Percentiles rank a stretch among this genome's conserved stretches.
Evolutionary conservation across 2,329 filamentous ascomycete genomes (phyloP).

Genomic region (Coniochaeta prunicola): DNA sequence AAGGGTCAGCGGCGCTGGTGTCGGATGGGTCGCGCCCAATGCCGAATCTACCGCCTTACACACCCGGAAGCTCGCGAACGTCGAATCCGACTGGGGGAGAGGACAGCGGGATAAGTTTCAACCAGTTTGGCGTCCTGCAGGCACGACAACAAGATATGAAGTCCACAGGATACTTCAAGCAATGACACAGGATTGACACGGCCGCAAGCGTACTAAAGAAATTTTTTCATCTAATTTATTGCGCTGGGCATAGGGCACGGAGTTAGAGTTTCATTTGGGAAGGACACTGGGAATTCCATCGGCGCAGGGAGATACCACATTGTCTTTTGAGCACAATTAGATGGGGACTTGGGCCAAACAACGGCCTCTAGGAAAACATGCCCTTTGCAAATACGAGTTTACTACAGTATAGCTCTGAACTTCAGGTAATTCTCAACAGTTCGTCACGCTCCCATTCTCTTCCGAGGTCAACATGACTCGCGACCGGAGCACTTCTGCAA

Average conservation of each 20-base stretch:
- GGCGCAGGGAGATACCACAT: not conserved
- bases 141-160: conserved; percentile 28
- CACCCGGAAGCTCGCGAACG: conserved; percentile 22
- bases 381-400: no score
- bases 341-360: not conserved
- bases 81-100: conserved; percentile 22
- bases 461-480: not conserved
- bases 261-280: not conserved
- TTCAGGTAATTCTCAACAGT: no score
- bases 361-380: not conserved
- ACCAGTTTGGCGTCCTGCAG: conserved; percentile 28
- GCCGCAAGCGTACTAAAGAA: not conserved
- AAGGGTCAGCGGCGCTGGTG: conserved; percentile 12
- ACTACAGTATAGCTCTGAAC: no score
- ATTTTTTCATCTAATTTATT: not conserved
- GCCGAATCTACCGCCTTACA: conserved; percentile 23
- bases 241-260: not conserved
- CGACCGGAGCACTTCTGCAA: no score
- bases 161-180: conserved; percentile 13
- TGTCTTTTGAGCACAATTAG: not conserved
- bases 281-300: not conserved
- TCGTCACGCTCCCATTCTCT: no score
- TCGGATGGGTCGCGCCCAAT: conserved; percentile 17
- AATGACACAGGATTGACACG: not conserved
- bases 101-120: conserved; percentile 26